Conservation (phyloP, 1,284 basidiomycete genomes). For the Gymnopus androsaceus region DNA sequence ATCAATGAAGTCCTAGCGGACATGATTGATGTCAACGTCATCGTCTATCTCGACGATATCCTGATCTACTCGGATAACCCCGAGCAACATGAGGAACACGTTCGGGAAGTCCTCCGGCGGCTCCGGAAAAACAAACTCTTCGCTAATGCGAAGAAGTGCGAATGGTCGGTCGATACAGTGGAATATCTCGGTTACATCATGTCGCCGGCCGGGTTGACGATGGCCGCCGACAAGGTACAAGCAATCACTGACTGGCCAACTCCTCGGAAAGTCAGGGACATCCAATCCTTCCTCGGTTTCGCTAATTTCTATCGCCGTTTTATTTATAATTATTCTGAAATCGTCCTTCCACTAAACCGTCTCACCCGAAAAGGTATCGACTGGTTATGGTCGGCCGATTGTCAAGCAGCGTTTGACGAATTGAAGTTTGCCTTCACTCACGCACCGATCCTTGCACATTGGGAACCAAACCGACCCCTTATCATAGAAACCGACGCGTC, state of each 20-base stretch:
- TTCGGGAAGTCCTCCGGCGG: neutral
- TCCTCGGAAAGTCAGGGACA: constrained; percentile 3
- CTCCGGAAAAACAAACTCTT: neutral
- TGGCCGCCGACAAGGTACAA: constrained; percentile 2
- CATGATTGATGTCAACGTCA: no score
- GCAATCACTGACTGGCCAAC: neutral
- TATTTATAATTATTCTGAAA: constrained; percentile 2
- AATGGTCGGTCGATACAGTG: constrained; percentile 15
- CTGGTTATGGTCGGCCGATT: constrained; percentile 18
- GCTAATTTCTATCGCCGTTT: constrained; percentile 7
- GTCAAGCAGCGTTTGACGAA: neutral
- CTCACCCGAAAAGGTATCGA: constrained; percentile 28
- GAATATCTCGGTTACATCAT: no score
- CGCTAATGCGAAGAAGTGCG: constrained; percentile 14
- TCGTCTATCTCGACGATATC: no score
- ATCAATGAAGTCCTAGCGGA: no score
- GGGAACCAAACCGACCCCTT: constrained; percentile 32
- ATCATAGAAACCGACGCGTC: constrained; percentile 24
- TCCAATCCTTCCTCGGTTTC: constrained; percentile 3
- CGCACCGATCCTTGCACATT: neutral
- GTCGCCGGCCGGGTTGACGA: no score
- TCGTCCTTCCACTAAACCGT: constrained; percentile 28
- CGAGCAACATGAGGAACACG: no score
- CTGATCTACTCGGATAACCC: no score
- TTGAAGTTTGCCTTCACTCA: neutral